Evolutionary conservation across 176 grass and related monocot species (phyloP).

Genomic region (Coix lacrymajobi): DNA sequence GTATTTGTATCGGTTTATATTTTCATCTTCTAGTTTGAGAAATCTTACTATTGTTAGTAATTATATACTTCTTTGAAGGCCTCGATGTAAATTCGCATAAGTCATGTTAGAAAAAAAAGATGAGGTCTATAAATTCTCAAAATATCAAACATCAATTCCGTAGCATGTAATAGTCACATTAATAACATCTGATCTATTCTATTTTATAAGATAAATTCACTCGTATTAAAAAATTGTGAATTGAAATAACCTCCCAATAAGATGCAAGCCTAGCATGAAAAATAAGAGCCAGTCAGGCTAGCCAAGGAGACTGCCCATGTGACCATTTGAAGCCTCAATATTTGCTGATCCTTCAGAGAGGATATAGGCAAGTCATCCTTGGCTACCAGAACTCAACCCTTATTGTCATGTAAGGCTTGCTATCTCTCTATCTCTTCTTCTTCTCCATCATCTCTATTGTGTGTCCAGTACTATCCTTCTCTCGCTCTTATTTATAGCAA

Average conservation of each 20-base stretch:
- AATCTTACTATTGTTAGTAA: neutral
- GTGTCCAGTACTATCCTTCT: neutral
- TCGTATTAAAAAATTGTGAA: neutral
- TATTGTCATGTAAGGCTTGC: conserved; percentile 33
- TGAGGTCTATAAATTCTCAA: neutral
- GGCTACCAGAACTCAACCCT: conserved; percentile 26
- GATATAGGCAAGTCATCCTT: conserved; percentile 45
- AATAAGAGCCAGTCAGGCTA: conserved; percentile 18
- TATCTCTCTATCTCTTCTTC: neutral
- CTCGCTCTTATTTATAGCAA: conserved; percentile 5
- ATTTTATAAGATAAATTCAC: neutral
- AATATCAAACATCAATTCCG: neutral
- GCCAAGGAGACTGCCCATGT: conserved; percentile 42
- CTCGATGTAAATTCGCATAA: neutral
- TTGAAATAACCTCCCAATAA: neutral
- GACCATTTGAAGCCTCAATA: neutral
- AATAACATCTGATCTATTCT: neutral
- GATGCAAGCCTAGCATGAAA: conserved; percentile 20
- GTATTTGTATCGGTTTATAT: neutral
- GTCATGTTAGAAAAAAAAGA: neutral
- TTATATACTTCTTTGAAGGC: neutral
- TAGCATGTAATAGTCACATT: neutral
- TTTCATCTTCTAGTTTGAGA: neutral
- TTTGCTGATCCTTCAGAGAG: neutral
- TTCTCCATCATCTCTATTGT: neutral